Conservation (phyloP, 805 yeast genomes). For the Saccharomyces kudriavzevii region DNA sequence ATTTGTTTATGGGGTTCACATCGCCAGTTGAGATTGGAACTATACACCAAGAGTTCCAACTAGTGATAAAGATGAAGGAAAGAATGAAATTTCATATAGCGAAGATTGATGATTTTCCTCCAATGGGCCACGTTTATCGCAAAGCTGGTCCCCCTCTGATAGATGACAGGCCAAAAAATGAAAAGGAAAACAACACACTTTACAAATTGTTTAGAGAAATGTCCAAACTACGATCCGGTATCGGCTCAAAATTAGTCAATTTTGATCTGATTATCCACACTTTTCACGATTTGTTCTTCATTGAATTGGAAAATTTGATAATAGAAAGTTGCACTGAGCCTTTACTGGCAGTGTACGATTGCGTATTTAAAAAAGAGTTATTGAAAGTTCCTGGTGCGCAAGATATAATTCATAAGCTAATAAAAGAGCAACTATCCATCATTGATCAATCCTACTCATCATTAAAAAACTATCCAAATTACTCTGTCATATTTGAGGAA, state of each 20-base stretch:
- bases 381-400: constrained; percentile 5
- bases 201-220: constrained; percentile 3
- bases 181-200: constrained; percentile 5
- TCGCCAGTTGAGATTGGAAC: background rate
- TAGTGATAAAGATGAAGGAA: background rate
- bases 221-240: background rate
- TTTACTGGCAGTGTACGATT: constrained; percentile 18
- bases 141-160: background rate
- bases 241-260: background rate
- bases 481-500: constrained; percentile 19
- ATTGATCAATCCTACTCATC: constrained; percentile 12
- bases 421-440: constrained; percentile 20
- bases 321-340: constrained; percentile 22
- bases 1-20: constrained; percentile 44
- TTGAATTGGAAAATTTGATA: constrained; percentile 19
- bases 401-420: constrained; percentile 8
- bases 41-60: background rate
- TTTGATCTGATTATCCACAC: background rate
- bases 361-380: constrained; percentile 16
- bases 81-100: background rate
- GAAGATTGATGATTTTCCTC: background rate
- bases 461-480: constrained; percentile 18
- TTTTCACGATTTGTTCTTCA: constrained; percentile 12
- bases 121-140: background rate
- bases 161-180: background rate